These are phyloP conservation scores for Dalbergia cochinchinensis DNA, from an alignment of 306 rosid species.

Conservation along the genomic window DNA sequence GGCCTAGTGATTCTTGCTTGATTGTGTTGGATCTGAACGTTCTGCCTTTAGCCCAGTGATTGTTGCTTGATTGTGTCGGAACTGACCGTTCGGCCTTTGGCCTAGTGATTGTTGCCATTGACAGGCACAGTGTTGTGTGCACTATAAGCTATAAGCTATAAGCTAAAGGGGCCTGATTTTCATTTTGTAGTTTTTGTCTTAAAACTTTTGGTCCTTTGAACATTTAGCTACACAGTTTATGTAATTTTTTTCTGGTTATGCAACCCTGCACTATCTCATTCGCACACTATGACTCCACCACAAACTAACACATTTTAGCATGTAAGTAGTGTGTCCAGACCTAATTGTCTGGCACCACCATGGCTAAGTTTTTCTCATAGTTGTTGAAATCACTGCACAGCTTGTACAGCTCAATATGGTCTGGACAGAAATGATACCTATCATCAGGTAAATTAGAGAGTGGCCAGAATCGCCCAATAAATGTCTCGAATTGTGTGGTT, in stretches of 20 bases:
- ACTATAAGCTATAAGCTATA: background rate
- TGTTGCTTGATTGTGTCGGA: no score
- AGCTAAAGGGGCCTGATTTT: slow-evolving; percentile 9
- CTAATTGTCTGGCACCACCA: no score
- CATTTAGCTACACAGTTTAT: background rate
- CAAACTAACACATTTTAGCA: no score
- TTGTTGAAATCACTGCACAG: no score
- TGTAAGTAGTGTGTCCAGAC: no score
- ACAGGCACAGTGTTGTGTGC: background rate
- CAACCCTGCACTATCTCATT: background rate
- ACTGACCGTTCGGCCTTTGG: no score
- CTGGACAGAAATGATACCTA: no score
- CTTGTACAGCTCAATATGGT: no score
- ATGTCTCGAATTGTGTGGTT: no score
- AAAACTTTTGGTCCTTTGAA: background rate
- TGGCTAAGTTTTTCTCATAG: no score
- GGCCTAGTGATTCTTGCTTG: background rate
- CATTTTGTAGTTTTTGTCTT: background rate
- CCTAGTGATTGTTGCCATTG: background rate
- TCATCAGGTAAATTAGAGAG: no score
- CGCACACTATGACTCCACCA: background rate
- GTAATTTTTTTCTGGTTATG: background rate
- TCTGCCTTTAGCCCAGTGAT: background rate
- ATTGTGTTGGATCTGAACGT: background rate
- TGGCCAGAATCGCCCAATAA: no score